Evolutionary conservation across 768 basidiomycete genomes (phyloP).

Genomic region (Clathrus columnatus): DNA sequence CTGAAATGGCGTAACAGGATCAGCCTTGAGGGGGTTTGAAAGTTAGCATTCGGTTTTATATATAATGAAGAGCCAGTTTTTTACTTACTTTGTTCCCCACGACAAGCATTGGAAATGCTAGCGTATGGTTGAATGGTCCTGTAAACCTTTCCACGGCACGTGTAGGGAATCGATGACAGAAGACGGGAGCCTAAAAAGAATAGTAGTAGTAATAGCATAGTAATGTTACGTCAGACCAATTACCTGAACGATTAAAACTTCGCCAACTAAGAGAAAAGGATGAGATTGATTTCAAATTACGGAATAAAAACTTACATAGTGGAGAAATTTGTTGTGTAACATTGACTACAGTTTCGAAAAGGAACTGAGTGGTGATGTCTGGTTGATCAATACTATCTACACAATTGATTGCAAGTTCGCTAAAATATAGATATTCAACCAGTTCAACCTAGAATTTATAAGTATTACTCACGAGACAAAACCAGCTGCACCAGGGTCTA

Average conservation of each 20-base stretch:
- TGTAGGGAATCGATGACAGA: constrained; percentile 17
- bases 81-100: constrained; percentile 14
- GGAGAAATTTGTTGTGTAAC: constrained; percentile 1
- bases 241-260: not conserved
- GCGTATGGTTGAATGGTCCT: constrained; percentile 16
- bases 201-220: no score
- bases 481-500: not conserved
- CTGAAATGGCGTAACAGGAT: no score
- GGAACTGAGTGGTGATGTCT: not conserved
- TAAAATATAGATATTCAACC: not conserved
- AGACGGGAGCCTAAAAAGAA: constrained; percentile 14
- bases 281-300: no score
- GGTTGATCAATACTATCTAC: constrained; percentile 5
- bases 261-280: constrained; percentile 11
- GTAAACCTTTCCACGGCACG: constrained; percentile 12
- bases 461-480: not conserved
- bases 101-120: constrained; percentile 13
- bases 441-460: not conserved
- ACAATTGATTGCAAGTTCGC: not conserved
- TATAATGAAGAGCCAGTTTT: no score
- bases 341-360: not conserved
- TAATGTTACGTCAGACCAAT: constrained; percentile 6
- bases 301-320: not conserved
- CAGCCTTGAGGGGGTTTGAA: no score
- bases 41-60: no score